phyloP scores from a whole-genome alignment of 805 yeast genomes.

The Candida pseudoglaebosa region DNA sequence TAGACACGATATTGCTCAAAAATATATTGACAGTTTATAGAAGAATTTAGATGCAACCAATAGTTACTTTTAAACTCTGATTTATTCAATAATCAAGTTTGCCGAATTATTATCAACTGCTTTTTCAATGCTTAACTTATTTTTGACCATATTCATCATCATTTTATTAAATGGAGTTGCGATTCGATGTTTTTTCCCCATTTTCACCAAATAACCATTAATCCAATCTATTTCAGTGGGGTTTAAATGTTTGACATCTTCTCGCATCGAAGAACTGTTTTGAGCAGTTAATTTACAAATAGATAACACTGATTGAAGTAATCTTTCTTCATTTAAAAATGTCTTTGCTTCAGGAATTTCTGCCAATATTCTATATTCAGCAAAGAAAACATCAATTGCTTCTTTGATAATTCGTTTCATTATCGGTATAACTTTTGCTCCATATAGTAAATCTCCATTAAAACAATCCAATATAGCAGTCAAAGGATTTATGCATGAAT shows the following conservation, averaged over 20 bases:
- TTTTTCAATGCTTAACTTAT: constrained; percentile 27
- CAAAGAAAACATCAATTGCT: constrained; percentile 38
- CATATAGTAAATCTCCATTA: constrained; percentile 67
- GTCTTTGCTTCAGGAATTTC: constrained; percentile 27
- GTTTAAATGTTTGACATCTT: constrained; percentile 53
- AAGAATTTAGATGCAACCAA: neutral
- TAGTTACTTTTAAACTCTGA: no score
- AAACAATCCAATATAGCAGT: constrained; percentile 73
- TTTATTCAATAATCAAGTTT: constrained; percentile 3
- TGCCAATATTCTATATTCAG: constrained; percentile 22
- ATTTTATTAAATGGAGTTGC: constrained; percentile 47
- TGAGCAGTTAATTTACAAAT: constrained; percentile 39
- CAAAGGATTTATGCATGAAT: constrained; percentile 79
- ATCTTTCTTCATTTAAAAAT: constrained; percentile 28
- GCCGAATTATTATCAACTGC: constrained; percentile 20
- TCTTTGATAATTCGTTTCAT: constrained; percentile 44
- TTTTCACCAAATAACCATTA: constrained; percentile 69
- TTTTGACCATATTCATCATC: constrained; percentile 43
- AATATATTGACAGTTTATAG: constrained; percentile 7
- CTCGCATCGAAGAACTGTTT: constrained; percentile 70
- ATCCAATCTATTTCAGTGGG: constrained; percentile 77
- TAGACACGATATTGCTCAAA: constrained; percentile 21
- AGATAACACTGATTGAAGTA: constrained; percentile 28
- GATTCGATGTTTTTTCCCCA: constrained; percentile 46
- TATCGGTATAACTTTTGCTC: constrained; percentile 29